Conservation (phyloP, 345 rosid species). For the Populus simonii region DNA sequence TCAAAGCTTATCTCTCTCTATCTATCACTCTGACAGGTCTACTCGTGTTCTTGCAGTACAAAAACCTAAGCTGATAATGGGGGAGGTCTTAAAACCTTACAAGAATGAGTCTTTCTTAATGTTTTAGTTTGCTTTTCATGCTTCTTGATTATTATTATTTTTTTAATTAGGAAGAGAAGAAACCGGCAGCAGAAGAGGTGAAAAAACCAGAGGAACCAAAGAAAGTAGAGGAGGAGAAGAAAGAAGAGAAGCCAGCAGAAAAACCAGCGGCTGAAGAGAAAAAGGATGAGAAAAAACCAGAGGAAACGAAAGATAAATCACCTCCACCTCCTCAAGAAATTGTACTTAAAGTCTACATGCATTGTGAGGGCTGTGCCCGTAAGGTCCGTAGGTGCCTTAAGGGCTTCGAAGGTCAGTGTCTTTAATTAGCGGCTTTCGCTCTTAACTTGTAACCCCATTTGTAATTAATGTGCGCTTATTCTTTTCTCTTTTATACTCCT, state of each 20-base stretch:
- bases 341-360: slow-evolving; percentile 79
- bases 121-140: not conserved
- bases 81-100: slow-evolving; percentile 43
- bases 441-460: not conserved
- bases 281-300: slow-evolving; percentile 38
- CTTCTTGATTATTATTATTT: not conserved
- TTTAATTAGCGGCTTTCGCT: not conserved
- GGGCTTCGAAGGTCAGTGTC: slow-evolving; percentile 64
- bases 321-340: slow-evolving; percentile 68
- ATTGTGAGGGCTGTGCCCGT: slow-evolving; percentile 96
- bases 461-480: not conserved
- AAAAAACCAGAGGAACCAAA: slow-evolving; percentile 39
- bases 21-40: not conserved
- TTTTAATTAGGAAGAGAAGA: slow-evolving; percentile 50
- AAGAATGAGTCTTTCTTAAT: not conserved
- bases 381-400: slow-evolving; percentile 72
- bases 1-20: slow-evolving; percentile 14
- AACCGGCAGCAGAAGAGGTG: slow-evolving; percentile 38
- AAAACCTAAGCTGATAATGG: slow-evolving; percentile 40
- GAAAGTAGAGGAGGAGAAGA: slow-evolving; percentile 26
- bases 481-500: not conserved
- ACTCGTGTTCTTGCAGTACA: not conserved
- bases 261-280: slow-evolving; percentile 39
- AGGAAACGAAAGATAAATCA: slow-evolving; percentile 39
- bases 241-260: slow-evolving; percentile 22